A percentile compares a stretch with the other conserved stretches of the same genome.
These are phyloP conservation scores for Pythium graminicola DNA, from an alignment of 352 stramenopile species.

Conservation along the genomic window DNA sequence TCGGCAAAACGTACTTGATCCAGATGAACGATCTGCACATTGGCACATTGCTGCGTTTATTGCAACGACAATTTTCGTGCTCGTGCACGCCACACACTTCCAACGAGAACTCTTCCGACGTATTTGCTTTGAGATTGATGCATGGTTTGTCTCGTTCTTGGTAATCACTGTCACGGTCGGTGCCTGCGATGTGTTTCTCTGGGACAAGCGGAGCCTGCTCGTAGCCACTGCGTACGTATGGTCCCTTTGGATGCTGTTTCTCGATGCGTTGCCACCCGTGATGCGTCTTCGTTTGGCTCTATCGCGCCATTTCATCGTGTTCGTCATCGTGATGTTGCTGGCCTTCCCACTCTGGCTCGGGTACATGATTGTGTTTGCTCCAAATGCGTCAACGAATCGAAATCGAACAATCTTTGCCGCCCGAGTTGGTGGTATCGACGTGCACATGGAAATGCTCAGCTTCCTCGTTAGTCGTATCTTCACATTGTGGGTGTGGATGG, in stretches of 20 bases:
- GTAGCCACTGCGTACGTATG: constrained; percentile 7
- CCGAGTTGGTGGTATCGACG: background rate
- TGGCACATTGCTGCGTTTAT: constrained; percentile 4
- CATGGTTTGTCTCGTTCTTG: constrained; percentile 19
- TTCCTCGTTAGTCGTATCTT: constrained; percentile 9
- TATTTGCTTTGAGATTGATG: constrained; percentile 15
- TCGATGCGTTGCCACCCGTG: constrained; percentile 14
- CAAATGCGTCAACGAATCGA: background rate
- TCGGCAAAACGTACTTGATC: background rate
- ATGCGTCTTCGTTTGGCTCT: constrained; percentile 2
- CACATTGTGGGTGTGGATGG: constrained; percentile 16
- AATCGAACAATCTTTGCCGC: constrained; percentile 8
- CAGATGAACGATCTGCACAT: background rate
- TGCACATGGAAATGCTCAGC: constrained; percentile 6
- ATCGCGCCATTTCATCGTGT: constrained; percentile 6
- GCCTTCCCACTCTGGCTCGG: constrained; percentile 1
- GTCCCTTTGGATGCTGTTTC: constrained; percentile 19
- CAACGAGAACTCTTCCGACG: constrained; percentile 5
- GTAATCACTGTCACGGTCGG: background rate
- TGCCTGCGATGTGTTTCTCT: constrained; percentile 9
- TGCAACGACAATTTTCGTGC: background rate
- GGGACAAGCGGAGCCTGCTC: constrained; percentile 10
- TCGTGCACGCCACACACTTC: constrained; percentile 3
- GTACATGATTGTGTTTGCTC: constrained; percentile 3
- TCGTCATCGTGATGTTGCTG: constrained; percentile 1